Evolutionary conservation across 352 stramenopile genomes (phyloP).

Genomic region (Phytophthora kernoviae): DNA sequence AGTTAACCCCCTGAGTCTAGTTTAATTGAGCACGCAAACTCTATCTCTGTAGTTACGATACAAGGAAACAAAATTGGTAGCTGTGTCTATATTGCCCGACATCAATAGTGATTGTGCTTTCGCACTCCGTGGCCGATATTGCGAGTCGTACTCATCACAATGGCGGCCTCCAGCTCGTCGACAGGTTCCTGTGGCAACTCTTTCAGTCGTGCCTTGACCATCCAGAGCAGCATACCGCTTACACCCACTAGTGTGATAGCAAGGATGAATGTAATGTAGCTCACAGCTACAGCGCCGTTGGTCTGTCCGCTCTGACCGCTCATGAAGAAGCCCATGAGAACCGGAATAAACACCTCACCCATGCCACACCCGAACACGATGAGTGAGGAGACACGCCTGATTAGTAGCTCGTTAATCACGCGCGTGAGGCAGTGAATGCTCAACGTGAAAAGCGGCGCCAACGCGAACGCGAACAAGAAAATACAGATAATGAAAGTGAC

Average conservation of each 20-base stretch:
- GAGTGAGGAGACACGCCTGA: constrained; percentile 79
- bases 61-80: neutral
- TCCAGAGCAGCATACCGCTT: constrained; percentile 69
- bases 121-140: constrained; percentile 19
- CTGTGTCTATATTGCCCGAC: constrained; percentile 21
- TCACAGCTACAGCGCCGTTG: constrained; percentile 74
- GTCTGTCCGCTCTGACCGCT: constrained; percentile 76
- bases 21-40: too few species aligned
- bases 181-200: constrained; percentile 45
- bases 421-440: constrained; percentile 85
- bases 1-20: too few species aligned
- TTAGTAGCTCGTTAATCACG: constrained; percentile 82
- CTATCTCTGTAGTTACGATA: too few species aligned
- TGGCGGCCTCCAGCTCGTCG: constrained; percentile 39
- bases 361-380: constrained; percentile 86
- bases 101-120: constrained; percentile 36
- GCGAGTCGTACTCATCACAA: constrained; percentile 33
- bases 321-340: constrained; percentile 91
- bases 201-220: constrained; percentile 67
- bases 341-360: constrained; percentile 82
- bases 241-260: constrained; percentile 71
- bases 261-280: constrained; percentile 83
- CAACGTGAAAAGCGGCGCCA: constrained; percentile 82
- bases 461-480: constrained; percentile 62
- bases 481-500: constrained; percentile 57